A percentile compares a stretch with the other conserved stretches of the same genome.
phyloP scores from a whole-genome alignment of 164 flowering plant genomes.

The Magnolia officinalis region DNA sequence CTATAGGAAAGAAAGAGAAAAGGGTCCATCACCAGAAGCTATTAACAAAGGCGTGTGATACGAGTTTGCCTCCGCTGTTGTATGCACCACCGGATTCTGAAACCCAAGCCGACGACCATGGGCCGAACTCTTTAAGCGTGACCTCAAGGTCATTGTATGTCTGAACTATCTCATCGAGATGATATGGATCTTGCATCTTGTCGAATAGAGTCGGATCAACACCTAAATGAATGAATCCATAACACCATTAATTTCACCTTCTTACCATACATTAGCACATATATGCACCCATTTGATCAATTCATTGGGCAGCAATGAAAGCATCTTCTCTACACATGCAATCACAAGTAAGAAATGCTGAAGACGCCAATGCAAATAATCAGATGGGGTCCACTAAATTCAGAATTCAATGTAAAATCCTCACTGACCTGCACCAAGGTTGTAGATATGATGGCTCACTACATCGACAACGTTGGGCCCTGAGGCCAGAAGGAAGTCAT shows the following conservation, averaged over 20 bases:
- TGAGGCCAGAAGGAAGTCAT: constrained; percentile 31
- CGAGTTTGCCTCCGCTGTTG: constrained; percentile 57
- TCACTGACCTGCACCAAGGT: constrained; percentile 60
- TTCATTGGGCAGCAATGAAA: too few relatives aligned
- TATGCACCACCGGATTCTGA: constrained; percentile 78
- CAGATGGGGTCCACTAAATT: too few relatives aligned
- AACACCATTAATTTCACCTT: neutral
- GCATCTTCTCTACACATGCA: neutral
- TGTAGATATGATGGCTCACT: constrained; percentile 66
- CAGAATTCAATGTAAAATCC: too few relatives aligned
- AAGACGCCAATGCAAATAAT: too few relatives aligned
- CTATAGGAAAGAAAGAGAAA: neutral
- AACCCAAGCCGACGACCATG: constrained; percentile 68
- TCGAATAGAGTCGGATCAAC: constrained; percentile 38
- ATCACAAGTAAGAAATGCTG: neutral
- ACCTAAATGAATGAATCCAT: constrained; percentile 26
- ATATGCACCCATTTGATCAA: too few relatives aligned
- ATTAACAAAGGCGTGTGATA: constrained; percentile 48
- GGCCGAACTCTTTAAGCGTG: constrained; percentile 23
- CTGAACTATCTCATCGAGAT: constrained; percentile 33
- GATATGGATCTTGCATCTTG: constrained; percentile 50
- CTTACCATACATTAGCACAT: too few relatives aligned
- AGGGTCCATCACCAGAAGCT: constrained; percentile 49
- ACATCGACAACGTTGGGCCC: constrained; percentile 50
- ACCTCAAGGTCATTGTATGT: constrained; percentile 32